Evolutionary conservation across 2,329 filamentous ascomycete species (phyloP).

Genomic region (Blastomyces parvus): DNA sequence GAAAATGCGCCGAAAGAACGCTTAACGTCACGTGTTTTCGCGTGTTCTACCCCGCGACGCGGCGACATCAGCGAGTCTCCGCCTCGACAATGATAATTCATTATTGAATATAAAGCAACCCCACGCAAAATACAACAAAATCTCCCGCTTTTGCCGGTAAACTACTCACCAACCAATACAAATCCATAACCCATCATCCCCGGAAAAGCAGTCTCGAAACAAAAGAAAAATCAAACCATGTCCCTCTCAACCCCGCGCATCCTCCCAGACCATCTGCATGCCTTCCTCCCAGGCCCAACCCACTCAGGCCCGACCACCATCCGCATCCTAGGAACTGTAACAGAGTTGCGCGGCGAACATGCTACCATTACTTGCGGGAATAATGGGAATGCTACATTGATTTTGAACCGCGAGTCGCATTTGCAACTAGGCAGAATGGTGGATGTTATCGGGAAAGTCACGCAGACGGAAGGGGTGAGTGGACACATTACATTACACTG

Average conservation of each 20-base stretch:
- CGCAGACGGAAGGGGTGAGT: constrained; percentile 32
- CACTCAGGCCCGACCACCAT: constrained; percentile 52
- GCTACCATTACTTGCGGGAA: constrained; percentile 66
- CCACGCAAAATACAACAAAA: not conserved
- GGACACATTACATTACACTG: not conserved
- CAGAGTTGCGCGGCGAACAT: constrained; percentile 67
- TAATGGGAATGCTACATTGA: constrained; percentile 61
- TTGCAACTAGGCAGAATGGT: constrained; percentile 37
- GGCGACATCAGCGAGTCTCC: not conserved
- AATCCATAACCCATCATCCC: not conserved
- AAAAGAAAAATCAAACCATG: constrained; percentile 40
- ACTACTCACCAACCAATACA: not conserved
- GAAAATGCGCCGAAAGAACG: not conserved
- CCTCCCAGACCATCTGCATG: constrained; percentile 67
- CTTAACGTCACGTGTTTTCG: constrained; percentile 5
- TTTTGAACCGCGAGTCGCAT: constrained; percentile 53
- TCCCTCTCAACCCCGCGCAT: constrained; percentile 70
- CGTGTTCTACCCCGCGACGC: not conserved
- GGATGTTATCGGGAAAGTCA: constrained; percentile 40
- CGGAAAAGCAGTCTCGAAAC: not conserved
- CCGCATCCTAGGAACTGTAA: constrained; percentile 76
- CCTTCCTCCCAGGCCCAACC: constrained; percentile 42
- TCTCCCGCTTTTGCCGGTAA: no score
- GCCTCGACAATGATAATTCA: not conserved
- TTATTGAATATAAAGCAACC: no score